Evolutionary conservation across 495 filamentous ascomycete genomes (phyloP).

Genomic region (Margaritispora aquatica): DNA sequence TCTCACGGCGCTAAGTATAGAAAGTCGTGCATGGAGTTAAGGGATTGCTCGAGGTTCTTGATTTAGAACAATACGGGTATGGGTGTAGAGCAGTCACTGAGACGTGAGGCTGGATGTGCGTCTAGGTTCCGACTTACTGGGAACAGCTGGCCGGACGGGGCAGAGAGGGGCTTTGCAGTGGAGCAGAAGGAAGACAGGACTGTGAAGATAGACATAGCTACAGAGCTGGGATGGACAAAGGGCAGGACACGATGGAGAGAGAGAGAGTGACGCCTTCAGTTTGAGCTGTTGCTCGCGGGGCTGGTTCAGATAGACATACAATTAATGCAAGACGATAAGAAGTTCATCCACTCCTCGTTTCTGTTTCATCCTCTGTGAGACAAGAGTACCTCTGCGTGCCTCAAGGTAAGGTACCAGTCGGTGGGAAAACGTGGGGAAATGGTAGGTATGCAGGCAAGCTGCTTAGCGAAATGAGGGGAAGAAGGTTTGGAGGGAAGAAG

Average conservation of each 20-base stretch:
- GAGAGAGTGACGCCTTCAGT: no score
- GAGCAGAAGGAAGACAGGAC: not conserved
- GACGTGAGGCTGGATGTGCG: not conserved
- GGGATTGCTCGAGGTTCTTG: no score
- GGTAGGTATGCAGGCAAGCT: no score
- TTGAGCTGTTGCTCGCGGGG: not conserved
- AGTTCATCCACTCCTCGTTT: not conserved
- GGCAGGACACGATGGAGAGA: no score
- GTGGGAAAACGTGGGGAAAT: no score
- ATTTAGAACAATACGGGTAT: no score
- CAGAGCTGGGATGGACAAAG: not conserved
- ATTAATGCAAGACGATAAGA: not conserved
- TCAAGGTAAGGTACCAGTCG: no score
- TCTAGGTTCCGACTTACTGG: no score
- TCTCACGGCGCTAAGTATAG: constrained; percentile 20
- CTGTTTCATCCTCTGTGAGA: no score
- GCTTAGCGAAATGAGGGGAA: not conserved
- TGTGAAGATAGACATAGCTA: not conserved
- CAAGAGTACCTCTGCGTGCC: no score
- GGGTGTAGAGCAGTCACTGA: not conserved
- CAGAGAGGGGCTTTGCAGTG: not conserved
- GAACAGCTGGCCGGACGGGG: no score
- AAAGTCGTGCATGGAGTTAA: not conserved
- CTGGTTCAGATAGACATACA: not conserved
- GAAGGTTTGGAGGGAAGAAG: not conserved